phyloP scores from a whole-genome alignment of 805 yeast species.

The Hanseniaspora taiwanica region DNA sequence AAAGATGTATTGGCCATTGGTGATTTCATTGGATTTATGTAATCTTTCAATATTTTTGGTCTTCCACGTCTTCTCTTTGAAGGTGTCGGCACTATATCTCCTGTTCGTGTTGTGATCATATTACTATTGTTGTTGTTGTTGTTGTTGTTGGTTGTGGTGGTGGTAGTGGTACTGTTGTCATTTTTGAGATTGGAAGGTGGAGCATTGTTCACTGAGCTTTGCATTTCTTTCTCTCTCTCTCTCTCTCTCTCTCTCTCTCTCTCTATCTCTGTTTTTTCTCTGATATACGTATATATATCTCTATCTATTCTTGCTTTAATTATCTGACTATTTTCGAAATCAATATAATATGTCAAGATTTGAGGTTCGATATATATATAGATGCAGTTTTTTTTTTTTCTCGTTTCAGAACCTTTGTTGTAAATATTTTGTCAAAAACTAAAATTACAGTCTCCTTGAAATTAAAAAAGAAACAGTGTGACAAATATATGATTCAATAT shows the following conservation, averaged over 20 bases:
- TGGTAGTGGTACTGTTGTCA: not conserved
- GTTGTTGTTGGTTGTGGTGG: not conserved
- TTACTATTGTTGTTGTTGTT: not conserved
- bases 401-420: too few relatives aligned
- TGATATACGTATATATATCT: too few relatives aligned
- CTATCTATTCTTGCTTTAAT: too few relatives aligned
- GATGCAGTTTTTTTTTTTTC: too few relatives aligned
- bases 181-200: not conserved
- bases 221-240: not conserved
- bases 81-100: not conserved
- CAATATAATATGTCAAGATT: too few relatives aligned
- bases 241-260: not conserved
- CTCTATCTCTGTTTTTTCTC: not conserved
- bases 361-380: too few relatives aligned
- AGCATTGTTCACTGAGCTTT: not conserved
- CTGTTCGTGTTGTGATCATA: not conserved
- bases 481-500: too few relatives aligned
- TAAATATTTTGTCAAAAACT: too few relatives aligned
- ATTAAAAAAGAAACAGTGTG: too few relatives aligned
- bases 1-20: conserved; percentile 26
- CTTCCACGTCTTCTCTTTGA: conserved; percentile 20
- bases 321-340: too few relatives aligned
- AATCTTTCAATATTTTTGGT: conserved; percentile 23
- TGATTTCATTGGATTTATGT: conserved; percentile 22
- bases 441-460: too few relatives aligned